Evolutionary conservation across 495 filamentous ascomycete species (phyloP), one percentile per base, ranked within the genome.

Genomic region (Neurospora sp.): DNA sequence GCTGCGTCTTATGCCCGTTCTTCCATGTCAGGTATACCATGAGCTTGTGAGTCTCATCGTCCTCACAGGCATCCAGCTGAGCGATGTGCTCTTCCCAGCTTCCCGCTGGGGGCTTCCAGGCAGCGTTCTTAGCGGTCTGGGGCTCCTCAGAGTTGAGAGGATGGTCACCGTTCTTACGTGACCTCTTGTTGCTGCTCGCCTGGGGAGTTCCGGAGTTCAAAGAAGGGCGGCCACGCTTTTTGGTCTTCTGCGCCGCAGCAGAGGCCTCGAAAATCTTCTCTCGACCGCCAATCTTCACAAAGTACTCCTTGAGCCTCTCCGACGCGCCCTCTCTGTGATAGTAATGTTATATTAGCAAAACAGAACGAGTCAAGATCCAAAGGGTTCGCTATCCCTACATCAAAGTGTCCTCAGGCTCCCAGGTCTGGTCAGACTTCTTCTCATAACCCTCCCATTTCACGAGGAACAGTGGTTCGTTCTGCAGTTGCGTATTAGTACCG

Each of bases 381-480:
- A 40, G 0, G 8, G 4, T 14, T 72, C 44, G 38, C 16, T 7
- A 65, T 18, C 77, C 81, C 68, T 79, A 88, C 87, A 71, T 80
- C 71, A 89, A 80, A 71, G 89, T 88, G 41, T 86, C 86, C 71
- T 90, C 87, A 0, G 86, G 85, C 74, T 90, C 88, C 88, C 88
- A 90, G 0, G 88, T 90, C 77, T 82, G 78, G 72, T 90, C 88
- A 0, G 81, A 77, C 72, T 86, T 86, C 65, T 86, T 86, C 22
- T 89, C 87, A 71, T 87, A 90, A 2, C 87, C 87, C 71, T 89
- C 87, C 88, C 88, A 90, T 73, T 90, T 90, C 37, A 90, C 85
- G 40, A 86, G 81, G 72, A 85, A 88, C 39, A 80, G 82, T 0
- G 87, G 72, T 42, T 80, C 70, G 16, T 81, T 83, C 77, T 86